phyloP scores from a whole-genome alignment of 208 protist species.

The Leishmania guyanensis region DNA sequence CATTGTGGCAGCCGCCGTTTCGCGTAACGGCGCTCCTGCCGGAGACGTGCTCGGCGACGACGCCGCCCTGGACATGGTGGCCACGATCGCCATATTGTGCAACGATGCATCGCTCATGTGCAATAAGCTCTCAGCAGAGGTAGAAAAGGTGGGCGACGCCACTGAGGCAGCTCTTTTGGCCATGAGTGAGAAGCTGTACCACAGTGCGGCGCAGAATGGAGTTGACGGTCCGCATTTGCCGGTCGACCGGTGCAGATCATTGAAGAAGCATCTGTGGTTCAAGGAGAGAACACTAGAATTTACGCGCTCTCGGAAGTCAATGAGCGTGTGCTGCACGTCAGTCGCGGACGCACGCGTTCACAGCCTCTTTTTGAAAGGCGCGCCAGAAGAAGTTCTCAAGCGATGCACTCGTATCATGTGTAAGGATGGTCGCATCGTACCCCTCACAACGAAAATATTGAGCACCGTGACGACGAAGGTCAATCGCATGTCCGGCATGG shows the following conservation, averaged over 20 bases:
- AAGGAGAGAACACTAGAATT: conserved; percentile 94
- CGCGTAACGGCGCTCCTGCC: neutral
- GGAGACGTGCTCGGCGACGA: conserved; percentile 33
- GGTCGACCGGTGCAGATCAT: conserved; percentile 35
- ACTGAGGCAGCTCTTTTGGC: conserved; percentile 93
- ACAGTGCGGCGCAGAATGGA: conserved; percentile 1
- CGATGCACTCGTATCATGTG: conserved; percentile 77
- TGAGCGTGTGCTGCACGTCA: conserved; percentile 88
- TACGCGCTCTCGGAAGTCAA: conserved; percentile 94
- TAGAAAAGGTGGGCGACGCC: conserved; percentile 85
- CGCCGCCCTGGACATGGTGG: conserved; percentile 59
- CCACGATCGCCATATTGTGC: conserved; percentile 68
- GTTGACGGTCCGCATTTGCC: conserved; percentile 4
- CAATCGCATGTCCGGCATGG: conserved; percentile 51
- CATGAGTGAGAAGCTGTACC: conserved; percentile 91
- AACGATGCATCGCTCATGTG: conserved; percentile 75
- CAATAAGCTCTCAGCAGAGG: conserved; percentile 22
- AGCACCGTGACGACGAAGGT: conserved; percentile 45
- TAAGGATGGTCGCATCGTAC: conserved; percentile 47
- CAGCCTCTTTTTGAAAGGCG: conserved; percentile 95
- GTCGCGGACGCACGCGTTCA: conserved; percentile 9
- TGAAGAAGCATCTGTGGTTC: conserved; percentile 41
- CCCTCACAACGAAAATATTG: conserved; percentile 34
- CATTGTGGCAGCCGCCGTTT: conserved; percentile 39
- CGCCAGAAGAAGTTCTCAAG: conserved; percentile 92